Base-by-base conservation (phyloP, 2,329 filamentous ascomycete genomes). In the Cryoendolithus antarcticus region DNA sequence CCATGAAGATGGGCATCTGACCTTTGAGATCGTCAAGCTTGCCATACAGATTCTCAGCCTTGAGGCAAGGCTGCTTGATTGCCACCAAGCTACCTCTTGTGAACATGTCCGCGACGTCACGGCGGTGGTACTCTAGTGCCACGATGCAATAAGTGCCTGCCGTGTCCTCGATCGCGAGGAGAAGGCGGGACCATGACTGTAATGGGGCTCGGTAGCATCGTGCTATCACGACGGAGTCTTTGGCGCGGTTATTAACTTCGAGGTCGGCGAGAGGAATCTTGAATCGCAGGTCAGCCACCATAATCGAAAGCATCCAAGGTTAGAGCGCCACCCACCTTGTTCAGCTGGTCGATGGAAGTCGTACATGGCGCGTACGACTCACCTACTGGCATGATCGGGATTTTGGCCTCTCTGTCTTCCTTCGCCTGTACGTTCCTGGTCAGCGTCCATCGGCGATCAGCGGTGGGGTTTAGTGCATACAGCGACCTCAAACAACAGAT, bases 1-100 rank as follows among this genome's bases (percentile, higher is more conserved):
- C 31, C 6, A 32, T 30, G 9, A 29, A 40, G 11, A 36, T 40
- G 2, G 41, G 48, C 38, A 46, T 39, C 3, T 28, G 32, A 2
- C 41, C 37, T 4, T 12, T n/a, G 15, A 6, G 5, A 4, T 12
- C 12, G 1, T 12, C n/a, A 2, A 6, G 9, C 9, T 8, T 36
- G 9, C 12, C 11, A 29, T 37, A 29, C 11, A 4, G 10, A 9
- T 3, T 9, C 3, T 37, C 35, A 3, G 40, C 33, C 10, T 46
- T 48, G 43, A 47, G 52, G 37, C 46, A 54, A 10, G 54, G 53
- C 34, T 56, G 47, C 37, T 55, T 56, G 34, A 55, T 39, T 1
- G 51, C 50, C 10, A 56, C 27, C 6, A 52, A 21, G 4, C 30
- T 28, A 9, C 35, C 43, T 7, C 37, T 9, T 0, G 46, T 43